Conservation (phyloP, 306 rosid species). For the Inga leiocalycina region DNA sequence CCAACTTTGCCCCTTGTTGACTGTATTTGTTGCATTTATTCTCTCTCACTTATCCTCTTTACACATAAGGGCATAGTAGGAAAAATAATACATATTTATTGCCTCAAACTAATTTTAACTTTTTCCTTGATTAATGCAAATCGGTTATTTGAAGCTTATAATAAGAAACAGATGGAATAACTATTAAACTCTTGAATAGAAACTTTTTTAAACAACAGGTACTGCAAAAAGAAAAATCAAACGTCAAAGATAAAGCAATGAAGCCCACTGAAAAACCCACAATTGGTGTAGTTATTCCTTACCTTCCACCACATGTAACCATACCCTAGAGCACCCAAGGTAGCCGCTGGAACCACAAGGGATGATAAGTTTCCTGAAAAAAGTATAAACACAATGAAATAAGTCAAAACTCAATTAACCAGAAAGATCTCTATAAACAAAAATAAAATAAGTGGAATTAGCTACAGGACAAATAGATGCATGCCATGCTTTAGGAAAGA, state of each 20-base stretch:
- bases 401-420: not conserved
- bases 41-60: too few species aligned
- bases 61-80: too few species aligned
- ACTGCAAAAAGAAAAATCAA: constrained; percentile 15
- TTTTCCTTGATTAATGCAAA: too few species aligned
- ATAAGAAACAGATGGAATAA: not conserved
- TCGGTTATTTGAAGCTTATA: too few species aligned
- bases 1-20: too few species aligned
- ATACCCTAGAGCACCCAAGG: constrained; percentile 82
- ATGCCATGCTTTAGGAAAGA: not conserved
- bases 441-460: not conserved
- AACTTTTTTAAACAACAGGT: constrained; percentile 17
- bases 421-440: not conserved
- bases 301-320: constrained; percentile 99
- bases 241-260: constrained; percentile 17
- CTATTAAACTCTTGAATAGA: not conserved
- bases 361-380: constrained; percentile 72
- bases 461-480: not conserved
- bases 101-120: too few species aligned
- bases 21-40: too few species aligned
- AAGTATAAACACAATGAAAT: not conserved
- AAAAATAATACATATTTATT: too few species aligned
- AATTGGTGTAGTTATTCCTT: constrained; percentile 3
- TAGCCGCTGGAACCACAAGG: constrained; percentile 77
- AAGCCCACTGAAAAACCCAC: constrained; percentile 11